These are phyloP conservation scores for Talaromyces amestolkiae DNA, from an alignment of 2,329 filamentous ascomycete genomes.

Conservation along the genomic window DNA sequence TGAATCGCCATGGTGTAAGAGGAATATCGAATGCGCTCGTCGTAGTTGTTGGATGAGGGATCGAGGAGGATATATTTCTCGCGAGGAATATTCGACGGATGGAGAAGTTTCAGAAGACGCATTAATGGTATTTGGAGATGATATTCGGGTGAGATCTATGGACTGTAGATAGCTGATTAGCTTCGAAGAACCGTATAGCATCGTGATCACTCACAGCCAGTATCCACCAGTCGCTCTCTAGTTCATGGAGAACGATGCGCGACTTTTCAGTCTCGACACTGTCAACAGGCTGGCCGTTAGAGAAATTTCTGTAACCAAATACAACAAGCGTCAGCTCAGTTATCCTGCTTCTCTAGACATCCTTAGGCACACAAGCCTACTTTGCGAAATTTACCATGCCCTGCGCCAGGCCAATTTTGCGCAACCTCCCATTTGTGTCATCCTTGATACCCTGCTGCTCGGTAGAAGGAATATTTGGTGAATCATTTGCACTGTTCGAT, in stretches of 20 bases:
- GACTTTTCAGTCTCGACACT: constrained; percentile 88
- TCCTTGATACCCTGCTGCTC: constrained; percentile 46
- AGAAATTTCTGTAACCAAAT: constrained; percentile 64
- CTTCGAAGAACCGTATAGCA: neutral
- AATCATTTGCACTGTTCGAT: constrained; percentile 21
- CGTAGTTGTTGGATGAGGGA: constrained; percentile 77
- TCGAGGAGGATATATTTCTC: constrained; percentile 80
- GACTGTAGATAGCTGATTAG: constrained; percentile 51
- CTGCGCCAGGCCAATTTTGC: constrained; percentile 93
- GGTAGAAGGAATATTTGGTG: constrained; percentile 18
- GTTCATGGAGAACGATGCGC: constrained; percentile 77
- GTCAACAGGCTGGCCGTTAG: constrained; percentile 71
- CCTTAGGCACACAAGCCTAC: constrained; percentile 50
- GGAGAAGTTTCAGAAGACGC: constrained; percentile 39
- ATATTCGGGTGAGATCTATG: constrained; percentile 75
- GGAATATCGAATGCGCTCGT: constrained; percentile 78
- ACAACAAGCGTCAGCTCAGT: constrained; percentile 23
- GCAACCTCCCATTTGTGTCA: constrained; percentile 78
- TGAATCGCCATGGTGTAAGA: constrained; percentile 79
- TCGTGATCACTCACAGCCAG: constrained; percentile 64
- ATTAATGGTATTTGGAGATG: constrained; percentile 50
- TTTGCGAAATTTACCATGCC: constrained; percentile 90
- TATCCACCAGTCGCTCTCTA: constrained; percentile 94
- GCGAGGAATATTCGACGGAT: constrained; percentile 75
- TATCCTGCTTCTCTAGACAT: neutral